These are phyloP conservation scores for Gymnopilus dilepis DNA, from an alignment of 768 basidiomycete species.

Conservation along the genomic window DNA sequence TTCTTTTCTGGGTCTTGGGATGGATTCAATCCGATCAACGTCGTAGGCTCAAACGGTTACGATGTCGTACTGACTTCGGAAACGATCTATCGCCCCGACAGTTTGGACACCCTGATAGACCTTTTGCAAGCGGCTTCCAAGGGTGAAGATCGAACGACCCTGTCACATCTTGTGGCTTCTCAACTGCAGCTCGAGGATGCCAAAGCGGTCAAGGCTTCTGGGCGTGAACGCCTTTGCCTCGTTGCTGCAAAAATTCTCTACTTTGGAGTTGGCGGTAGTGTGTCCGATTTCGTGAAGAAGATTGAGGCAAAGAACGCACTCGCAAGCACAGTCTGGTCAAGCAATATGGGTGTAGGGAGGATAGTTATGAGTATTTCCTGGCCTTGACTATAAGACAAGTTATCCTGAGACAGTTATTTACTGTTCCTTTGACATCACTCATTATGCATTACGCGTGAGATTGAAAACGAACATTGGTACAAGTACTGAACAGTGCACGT, in stretches of 20 bases:
- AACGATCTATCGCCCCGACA: slow-evolving; percentile 83
- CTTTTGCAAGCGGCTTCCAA: slow-evolving; percentile 50
- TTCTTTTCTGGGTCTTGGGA: slow-evolving; percentile 90
- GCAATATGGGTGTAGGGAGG: slow-evolving; percentile 71
- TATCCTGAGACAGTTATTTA: too few relatives aligned
- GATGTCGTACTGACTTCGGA: slow-evolving; percentile 88
- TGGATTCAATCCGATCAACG: slow-evolving; percentile 43
- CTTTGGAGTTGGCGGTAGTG: slow-evolving; percentile 93
- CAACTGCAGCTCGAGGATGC: neutral
- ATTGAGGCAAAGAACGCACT: slow-evolving; percentile 42
- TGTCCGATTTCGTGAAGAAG: slow-evolving; percentile 70
- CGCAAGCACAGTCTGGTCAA: slow-evolving; percentile 69
- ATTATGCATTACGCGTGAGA: too few relatives aligned
- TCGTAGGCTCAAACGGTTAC: slow-evolving; percentile 47
- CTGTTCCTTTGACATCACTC: too few relatives aligned
- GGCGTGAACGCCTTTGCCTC: slow-evolving; percentile 52
- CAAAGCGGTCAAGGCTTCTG: neutral
- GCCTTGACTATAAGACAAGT: slow-evolving; percentile 15
- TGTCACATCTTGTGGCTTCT: slow-evolving; percentile 13
- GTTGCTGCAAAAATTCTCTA: slow-evolving; percentile 93
- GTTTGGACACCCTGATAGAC: slow-evolving; percentile 62
- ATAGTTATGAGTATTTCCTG: slow-evolving; percentile 32
- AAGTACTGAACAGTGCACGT: too few relatives aligned
- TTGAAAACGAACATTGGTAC: too few relatives aligned
- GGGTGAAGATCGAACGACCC: slow-evolving; percentile 7